Conservation (phyloP, 768 basidiomycete species). For the Chalciporus pseudorubinellus region DNA sequence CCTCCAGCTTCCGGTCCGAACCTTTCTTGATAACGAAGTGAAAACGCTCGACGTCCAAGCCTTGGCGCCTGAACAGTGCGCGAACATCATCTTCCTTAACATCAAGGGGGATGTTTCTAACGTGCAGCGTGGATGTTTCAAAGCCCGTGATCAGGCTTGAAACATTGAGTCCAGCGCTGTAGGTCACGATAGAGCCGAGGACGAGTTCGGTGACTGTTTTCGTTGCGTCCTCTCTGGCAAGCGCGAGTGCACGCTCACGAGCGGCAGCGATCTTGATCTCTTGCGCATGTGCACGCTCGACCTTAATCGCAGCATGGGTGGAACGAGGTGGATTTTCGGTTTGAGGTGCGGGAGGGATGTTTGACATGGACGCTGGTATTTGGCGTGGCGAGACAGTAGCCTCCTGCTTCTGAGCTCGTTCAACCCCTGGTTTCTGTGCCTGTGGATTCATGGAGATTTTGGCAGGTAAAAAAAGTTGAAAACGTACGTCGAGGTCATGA, state of each 20-base stretch:
- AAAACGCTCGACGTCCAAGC: constrained; percentile 35
- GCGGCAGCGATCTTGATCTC: constrained; percentile 15
- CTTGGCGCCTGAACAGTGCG: constrained; percentile 43
- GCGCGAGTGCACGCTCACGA: constrained; percentile 9
- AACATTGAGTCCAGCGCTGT: constrained; percentile 48
- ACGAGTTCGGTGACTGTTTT: constrained; percentile 44
- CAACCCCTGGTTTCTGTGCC: constrained; percentile 10
- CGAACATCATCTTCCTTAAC: constrained; percentile 40
- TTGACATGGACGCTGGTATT: not conserved
- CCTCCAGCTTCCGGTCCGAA: constrained; percentile 34
- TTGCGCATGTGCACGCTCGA: constrained; percentile 2
- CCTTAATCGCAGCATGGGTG: not conserved
- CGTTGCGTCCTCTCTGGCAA: constrained; percentile 39
- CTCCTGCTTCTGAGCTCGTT: constrained; percentile 2
- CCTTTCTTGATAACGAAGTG: constrained; percentile 33
- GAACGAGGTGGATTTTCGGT: not conserved
- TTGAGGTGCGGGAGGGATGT: not conserved
- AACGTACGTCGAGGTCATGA: constrained; percentile 35
- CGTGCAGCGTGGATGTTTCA: constrained; percentile 47
- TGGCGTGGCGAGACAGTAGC: not conserved
- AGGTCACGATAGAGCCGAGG: constrained; percentile 48
- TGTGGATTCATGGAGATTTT: not conserved
- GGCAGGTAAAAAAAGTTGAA: not conserved
- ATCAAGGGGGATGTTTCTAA: constrained; percentile 45
- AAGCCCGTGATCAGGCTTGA: constrained; percentile 46